Base-by-base conservation (phyloP, 2,329 filamentous ascomycete genomes). In the Lachnellula hyalina region DNA sequence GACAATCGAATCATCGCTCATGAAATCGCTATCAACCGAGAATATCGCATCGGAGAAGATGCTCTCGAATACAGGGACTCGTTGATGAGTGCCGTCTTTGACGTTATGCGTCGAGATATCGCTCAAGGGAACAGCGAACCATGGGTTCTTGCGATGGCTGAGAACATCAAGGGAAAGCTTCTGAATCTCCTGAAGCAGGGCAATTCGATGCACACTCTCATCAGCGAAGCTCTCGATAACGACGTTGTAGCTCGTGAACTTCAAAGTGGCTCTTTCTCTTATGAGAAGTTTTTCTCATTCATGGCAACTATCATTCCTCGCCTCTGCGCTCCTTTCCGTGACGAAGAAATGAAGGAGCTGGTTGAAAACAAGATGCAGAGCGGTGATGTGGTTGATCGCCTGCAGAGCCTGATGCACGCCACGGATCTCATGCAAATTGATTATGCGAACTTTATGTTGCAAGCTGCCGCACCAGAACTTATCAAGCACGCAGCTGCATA, bases 381-480 rank as follows among this genome's bases (percentile, higher is more conserved):
- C 21, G 82, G 84, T 4, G 80, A 85, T 66, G 82, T 91, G 65
- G 87, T 91, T 15, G 85, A 89, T 65, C 85, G 89, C 59, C 79
- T 93, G 1, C 86, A 90, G 72, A 85, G 86, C 14, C 76, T 94
- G 2, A 81, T 90, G 52, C 81, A 84, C 32, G 87, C 90, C 62
- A 87, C 92, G 53, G 87, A 94, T 64, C 74, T 87, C 36, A 85
- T 93, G 73, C 82, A 88, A 23, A 83, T 90, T 55, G 89, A 94
- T 65, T 91, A 92, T 65, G 86, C 88, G 56, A 94, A 94, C 68
- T 93, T 90, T 66, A 77, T 92, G 63, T 75, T 94, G 49, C 83
- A 85, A 69, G 80, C 86, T 28, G 84, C 85, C 0, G 86, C 86
- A 1, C 87, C 87, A 0, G 82, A 82, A 5, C 77, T 94, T 51